Evolutionary conservation across 176 grass and related monocot genomes (phyloP).

Genomic region (Chloris gayana): DNA sequence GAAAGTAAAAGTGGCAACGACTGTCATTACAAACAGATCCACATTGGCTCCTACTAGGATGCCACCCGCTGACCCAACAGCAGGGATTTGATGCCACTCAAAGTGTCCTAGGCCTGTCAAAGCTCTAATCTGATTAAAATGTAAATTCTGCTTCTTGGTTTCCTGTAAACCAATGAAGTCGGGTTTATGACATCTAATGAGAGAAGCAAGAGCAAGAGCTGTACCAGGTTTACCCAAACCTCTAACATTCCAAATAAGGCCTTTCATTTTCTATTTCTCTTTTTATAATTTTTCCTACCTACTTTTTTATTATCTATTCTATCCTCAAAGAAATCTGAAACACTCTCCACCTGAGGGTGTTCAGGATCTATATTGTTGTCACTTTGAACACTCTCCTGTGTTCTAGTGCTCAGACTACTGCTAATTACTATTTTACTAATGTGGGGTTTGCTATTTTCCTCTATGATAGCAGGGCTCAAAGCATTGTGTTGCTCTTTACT

Average conservation of each 20-base stretch:
- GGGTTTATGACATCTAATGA: neutral
- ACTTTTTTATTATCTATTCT: neutral
- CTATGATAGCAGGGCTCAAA: no score
- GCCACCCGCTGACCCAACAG: no score
- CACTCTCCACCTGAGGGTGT: no score
- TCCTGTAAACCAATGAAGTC: neutral
- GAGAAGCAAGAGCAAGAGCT: neutral
- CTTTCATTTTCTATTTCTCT: neutral
- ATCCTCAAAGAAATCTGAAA: no score
- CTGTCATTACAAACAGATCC: neutral
- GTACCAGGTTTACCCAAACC: neutral
- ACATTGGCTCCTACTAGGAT: neutral
- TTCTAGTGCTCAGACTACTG: no score
- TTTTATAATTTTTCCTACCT: neutral
- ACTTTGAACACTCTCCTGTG: no score
- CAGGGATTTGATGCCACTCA: neutral
- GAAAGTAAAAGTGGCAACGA: neutral
- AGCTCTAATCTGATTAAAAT: no score
- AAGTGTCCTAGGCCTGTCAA: neutral
- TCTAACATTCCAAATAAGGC: neutral
- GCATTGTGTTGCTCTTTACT: no score
- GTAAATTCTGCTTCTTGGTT: neutral
- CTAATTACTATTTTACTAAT: no score
- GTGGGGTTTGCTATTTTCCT: no score
- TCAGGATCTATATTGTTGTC: no score